Percentiles rank a stretch among this genome's conserved stretches.
Evolutionary conservation across 1,139 yeast species (phyloP).

Genomic region (Sugiyamaella sp.): DNA sequence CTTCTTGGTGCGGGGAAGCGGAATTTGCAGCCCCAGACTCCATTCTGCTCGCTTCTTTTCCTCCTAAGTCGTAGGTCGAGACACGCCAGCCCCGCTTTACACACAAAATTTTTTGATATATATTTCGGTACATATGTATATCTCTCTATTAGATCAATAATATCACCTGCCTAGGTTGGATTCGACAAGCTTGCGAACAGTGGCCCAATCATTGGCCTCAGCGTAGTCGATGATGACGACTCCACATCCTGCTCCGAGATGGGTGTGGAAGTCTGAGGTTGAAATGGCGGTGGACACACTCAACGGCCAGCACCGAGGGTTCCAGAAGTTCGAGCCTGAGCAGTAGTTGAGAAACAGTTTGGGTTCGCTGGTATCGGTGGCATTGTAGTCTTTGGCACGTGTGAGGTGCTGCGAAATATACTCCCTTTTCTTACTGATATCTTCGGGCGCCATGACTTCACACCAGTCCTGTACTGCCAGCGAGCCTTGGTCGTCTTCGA

Average conservation of each 20-base stretch:
- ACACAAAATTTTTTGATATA: no score
- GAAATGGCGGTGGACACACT: conserved; percentile 54
- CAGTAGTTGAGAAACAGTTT: conserved; percentile 74
- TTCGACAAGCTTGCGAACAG: conserved; percentile 36
- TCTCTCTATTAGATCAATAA: no score
- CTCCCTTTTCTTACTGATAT: conserved; percentile 58
- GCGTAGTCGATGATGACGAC: conserved; percentile 68
- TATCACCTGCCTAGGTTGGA: no score
- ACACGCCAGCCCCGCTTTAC: no score
- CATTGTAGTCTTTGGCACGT: conserved; percentile 57
- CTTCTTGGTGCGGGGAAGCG: background rate
- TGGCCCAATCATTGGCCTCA: conserved; percentile 63
- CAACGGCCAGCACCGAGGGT: conserved; percentile 75
- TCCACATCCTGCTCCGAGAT: conserved; percentile 50
- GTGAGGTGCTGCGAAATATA: conserved; percentile 61
- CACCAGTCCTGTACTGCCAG: conserved; percentile 77
- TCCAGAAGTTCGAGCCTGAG: conserved; percentile 74
- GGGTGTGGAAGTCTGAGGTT: conserved; percentile 47
- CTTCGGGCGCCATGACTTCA: conserved; percentile 59
- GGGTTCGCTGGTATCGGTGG: conserved; percentile 40
- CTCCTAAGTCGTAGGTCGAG: no score
- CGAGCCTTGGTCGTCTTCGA: conserved; percentile 65
- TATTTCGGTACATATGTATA: no score
- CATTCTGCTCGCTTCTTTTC: background rate
- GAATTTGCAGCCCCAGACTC: background rate